Evolutionary conservation across 805 yeast genomes (phyloP).

Genomic region (Osmozyma mogii): DNA sequence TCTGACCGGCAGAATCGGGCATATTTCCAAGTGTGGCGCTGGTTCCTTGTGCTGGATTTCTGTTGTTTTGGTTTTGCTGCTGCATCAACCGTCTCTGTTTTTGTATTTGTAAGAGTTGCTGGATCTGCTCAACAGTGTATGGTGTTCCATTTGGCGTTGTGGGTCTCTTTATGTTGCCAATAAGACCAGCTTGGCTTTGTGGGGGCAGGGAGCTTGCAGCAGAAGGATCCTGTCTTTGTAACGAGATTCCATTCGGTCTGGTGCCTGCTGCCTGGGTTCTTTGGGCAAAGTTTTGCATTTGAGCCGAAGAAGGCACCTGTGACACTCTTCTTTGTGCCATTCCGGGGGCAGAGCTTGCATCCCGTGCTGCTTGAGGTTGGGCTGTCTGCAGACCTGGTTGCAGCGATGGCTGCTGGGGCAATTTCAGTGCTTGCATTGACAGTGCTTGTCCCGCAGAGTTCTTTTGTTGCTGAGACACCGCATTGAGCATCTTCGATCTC

Average conservation of each 20-base stretch:
- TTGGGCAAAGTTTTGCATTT: conserved; percentile 1
- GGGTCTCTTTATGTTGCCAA: conserved; percentile 23
- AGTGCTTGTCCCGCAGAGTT: conserved; percentile 1
- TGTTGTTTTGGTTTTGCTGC: conserved; percentile 28
- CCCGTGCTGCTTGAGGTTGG: not conserved
- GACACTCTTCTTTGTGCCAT: conserved; percentile 3
- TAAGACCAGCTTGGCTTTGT: conserved; percentile 8
- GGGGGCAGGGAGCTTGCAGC: conserved; percentile 3
- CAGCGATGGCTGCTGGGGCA: conserved; percentile 1
- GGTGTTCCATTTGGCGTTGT: conserved; percentile 50
- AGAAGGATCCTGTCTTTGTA: conserved; percentile 1
- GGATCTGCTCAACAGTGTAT: conserved; percentile 54
- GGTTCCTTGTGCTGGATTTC: conserved; percentile 10
- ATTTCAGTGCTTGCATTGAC: conserved; percentile 2
- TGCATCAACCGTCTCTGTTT: conserved; percentile 43
- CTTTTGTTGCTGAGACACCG: conserved; percentile 29
- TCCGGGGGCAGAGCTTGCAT: not conserved
- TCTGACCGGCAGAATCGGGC: not conserved
- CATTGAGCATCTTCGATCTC: conserved; percentile 34
- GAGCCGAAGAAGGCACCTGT: conserved; percentile 4
- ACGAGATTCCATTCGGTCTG: conserved; percentile 2
- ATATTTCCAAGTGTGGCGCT: conserved; percentile 5
- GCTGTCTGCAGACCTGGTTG: not conserved
- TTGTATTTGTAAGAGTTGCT: conserved; percentile 46
- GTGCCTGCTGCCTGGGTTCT: conserved; percentile 1